These are phyloP conservation scores for Globisporangium viniferum DNA, from an alignment of 352 stramenopile genomes.

Conservation along the genomic window DNA sequence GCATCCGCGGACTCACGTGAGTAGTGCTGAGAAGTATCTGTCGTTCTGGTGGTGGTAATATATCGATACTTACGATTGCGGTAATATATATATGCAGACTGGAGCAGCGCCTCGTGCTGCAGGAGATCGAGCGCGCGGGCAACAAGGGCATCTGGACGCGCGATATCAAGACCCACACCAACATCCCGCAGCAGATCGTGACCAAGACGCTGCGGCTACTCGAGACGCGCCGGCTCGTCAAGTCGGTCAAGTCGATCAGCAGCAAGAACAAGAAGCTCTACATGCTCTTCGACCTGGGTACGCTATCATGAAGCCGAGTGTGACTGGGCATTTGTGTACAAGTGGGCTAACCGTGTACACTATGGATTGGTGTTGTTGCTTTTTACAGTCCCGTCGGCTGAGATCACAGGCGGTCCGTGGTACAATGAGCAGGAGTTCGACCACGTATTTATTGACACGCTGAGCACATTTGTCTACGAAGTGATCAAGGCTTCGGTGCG, in stretches of 20 bases:
- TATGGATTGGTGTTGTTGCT: slow-evolving; percentile 18
- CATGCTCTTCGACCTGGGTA: slow-evolving; percentile 95
- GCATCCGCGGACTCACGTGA: slow-evolving; percentile 81
- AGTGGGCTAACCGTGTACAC: not conserved
- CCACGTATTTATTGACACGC: slow-evolving; percentile 97
- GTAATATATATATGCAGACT: slow-evolving; percentile 29
- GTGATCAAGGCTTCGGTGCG: slow-evolving; percentile 78
- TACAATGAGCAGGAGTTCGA: slow-evolving; percentile 99
- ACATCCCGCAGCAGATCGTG: slow-evolving; percentile 95
- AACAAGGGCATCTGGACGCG: slow-evolving; percentile 99
- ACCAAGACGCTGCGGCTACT: slow-evolving; percentile 98
- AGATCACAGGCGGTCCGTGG: slow-evolving; percentile 99
- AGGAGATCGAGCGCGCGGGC: slow-evolving; percentile 95
- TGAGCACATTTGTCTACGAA: slow-evolving; percentile 94
- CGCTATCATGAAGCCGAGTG: not conserved
- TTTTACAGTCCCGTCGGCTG: slow-evolving; percentile 90
- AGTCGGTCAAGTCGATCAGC: slow-evolving; percentile 98
- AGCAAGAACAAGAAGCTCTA: slow-evolving; percentile 99
- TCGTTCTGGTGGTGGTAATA: not conserved
- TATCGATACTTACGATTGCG: not conserved
- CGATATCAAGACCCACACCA: slow-evolving; percentile 97
- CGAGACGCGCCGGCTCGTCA: slow-evolving; percentile 96
- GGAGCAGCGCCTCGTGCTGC: slow-evolving; percentile 84
- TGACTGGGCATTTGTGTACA: not conserved
- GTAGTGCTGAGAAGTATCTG: slow-evolving; percentile 9